Base-by-base conservation (phyloP, 257 asterid genomes). In the Cruciata laevipes region DNA sequence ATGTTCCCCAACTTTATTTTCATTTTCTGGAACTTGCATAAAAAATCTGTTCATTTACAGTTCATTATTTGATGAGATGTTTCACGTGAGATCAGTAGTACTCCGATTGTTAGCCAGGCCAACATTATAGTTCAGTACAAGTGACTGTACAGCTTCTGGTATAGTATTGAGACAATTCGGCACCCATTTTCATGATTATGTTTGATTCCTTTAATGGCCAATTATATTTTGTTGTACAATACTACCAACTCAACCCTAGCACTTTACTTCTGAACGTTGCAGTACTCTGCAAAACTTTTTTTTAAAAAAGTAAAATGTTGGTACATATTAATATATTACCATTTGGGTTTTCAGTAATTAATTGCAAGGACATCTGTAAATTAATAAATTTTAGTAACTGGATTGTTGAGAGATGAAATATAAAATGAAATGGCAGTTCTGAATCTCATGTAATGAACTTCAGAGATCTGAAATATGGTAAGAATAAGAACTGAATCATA, bases 101-200 rank as follows among this genome's bases (percentile, higher is more conserved):
- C 20, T n/a, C n/a, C n/a, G n/a, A n/a, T n/a, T 66, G 32, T 5
- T 11, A 66, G 23, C 35, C 40, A 60, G n/a, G n/a, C n/a, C n/a
- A n/a, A n/a, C n/a, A n/a, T 14, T 58, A 31, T 31, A 17, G 27
- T 53, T 51, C 47, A 27, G 61, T 66, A 65, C 55, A 21, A 47
- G 33, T 40, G 21, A 65, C 69, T 42, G 57, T 21, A 40, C 38
- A 37, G 5, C 21, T 9, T 30, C 27, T 65, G 12, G 58, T 58
- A 13, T 65, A 6, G 58, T 58, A 13, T 44, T 17, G 4, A 7
- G 47, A 24, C 70, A 51, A 66, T 20, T 49, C 37, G 62, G 70
- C 61, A 25, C 70, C 49, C 70, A 31, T 66, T 51, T 66, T 66
- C n/a, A 66, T 66, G 70, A 18, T 51, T 66, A n/a, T 51, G 30